Evolutionary conservation across 257 asterid genomes (phyloP).

Genomic region (Nicotiana noctiflora): DNA sequence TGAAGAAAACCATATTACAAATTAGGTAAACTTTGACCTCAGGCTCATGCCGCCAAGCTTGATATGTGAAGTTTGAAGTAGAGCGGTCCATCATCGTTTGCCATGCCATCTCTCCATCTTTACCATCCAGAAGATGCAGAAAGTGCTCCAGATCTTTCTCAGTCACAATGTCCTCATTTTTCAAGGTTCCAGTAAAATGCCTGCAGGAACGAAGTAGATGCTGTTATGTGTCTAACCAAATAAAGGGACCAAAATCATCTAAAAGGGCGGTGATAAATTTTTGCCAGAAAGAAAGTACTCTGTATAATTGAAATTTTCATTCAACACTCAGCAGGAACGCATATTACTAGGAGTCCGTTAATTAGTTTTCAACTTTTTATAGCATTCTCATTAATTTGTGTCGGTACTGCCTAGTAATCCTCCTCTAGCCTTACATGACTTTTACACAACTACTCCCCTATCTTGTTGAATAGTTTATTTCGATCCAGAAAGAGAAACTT

Average conservation of each 20-base stretch:
- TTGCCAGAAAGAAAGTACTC: background rate
- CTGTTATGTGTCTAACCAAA: background rate
- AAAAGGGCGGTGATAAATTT: background rate
- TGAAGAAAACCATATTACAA: background rate
- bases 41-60: conserved; percentile 97
- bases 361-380: background rate
- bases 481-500: background rate
- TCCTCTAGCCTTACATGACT: background rate
- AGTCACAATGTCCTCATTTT: conserved; percentile 30
- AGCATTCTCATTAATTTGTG: background rate
- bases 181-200: conserved; percentile 33
- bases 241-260: background rate
- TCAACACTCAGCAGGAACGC: background rate
- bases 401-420: background rate
- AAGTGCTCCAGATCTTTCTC: conserved; percentile 73
- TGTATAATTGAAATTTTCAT: background rate
- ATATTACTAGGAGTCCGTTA: background rate
- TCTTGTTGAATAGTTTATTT: background rate
- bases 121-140: conserved; percentile 51
- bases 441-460: background rate
- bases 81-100: conserved; percentile 90
- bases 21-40: conserved; percentile 39
- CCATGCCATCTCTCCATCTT: conserved; percentile 80
- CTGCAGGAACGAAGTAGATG: conserved; percentile 23
- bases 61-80: conserved; percentile 71